Evolutionary conservation across 2,329 filamentous ascomycete genomes (phyloP).

Genomic region (Botrytis elliptica): DNA sequence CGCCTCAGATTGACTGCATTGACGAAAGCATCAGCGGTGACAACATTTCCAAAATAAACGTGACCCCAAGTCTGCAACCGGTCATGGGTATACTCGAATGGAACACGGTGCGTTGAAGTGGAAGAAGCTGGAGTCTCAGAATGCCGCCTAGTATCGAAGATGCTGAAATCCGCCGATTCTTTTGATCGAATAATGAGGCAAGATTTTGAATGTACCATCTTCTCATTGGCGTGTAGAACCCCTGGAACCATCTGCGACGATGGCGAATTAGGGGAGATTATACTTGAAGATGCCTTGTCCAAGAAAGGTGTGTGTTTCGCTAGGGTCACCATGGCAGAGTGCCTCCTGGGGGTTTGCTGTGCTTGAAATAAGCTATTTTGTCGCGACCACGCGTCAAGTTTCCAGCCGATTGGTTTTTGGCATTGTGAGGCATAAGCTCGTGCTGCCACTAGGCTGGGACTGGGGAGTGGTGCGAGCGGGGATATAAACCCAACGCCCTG

Average conservation of each 20-base stretch:
- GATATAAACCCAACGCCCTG: not conserved
- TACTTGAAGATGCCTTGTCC: not conserved
- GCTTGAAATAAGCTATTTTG: slow-evolving; percentile 27
- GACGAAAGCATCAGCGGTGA: slow-evolving; percentile 48
- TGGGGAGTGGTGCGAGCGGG: slow-evolving; percentile 25
- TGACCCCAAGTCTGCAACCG: slow-evolving; percentile 45
- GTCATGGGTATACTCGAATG: slow-evolving; percentile 37
- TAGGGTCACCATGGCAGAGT: slow-evolving; percentile 21
- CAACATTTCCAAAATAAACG: slow-evolving; percentile 44
- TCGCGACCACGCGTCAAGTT: slow-evolving; percentile 22
- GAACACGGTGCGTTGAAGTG: slow-evolving; percentile 23
- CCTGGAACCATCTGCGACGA: not conserved
- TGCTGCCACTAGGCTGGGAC: slow-evolving; percentile 34
- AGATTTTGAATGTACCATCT: not conserved
- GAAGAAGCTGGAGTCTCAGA: not conserved
- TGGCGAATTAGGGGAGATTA: not conserved
- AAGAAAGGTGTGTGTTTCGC: not conserved
- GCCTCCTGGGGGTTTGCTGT: slow-evolving; percentile 27
- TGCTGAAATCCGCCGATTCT: not conserved
- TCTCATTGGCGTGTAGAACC: not conserved
- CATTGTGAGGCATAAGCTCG: slow-evolving; percentile 31
- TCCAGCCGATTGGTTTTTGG: slow-evolving; percentile 23
- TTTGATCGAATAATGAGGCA: not conserved
- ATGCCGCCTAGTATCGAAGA: not conserved
- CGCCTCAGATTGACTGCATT: slow-evolving; percentile 45